Evolutionary conservation across 2,329 filamentous ascomycete genomes (phyloP).

Genomic region (Hymenoscyphus fructigenus): DNA sequence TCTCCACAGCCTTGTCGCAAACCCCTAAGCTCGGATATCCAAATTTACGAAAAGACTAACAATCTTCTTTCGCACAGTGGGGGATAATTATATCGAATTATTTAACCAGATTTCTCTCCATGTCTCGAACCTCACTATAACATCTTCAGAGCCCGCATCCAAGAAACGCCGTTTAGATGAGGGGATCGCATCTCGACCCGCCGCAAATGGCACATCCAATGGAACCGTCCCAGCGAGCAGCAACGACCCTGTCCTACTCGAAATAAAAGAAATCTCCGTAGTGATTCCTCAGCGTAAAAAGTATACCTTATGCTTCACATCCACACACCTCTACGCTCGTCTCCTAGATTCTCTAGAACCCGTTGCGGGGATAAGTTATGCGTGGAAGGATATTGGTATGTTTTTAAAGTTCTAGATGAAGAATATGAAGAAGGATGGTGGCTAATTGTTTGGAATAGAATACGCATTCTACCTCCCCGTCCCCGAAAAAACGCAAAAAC

Average conservation of each 20-base stretch:
- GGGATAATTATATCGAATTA: slow-evolving; percentile 35
- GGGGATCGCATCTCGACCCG: slow-evolving; percentile 25
- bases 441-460: slow-evolving; percentile 42
- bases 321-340: slow-evolving; percentile 57
- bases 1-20: background rate
- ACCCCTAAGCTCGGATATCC: slow-evolving; percentile 12
- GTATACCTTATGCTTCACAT: slow-evolving; percentile 62
- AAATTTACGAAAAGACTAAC: background rate
- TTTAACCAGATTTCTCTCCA: slow-evolving; percentile 38
- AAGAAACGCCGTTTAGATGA: slow-evolving; percentile 37
- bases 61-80: slow-evolving; percentile 21
- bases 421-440: background rate
- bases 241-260: slow-evolving; percentile 54
- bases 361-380: slow-evolving; percentile 54
- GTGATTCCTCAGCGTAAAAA: slow-evolving; percentile 68
- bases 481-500: slow-evolving; percentile 63
- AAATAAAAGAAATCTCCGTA: slow-evolving; percentile 66
- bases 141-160: slow-evolving; percentile 28
- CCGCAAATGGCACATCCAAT: slow-evolving; percentile 16
- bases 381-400: slow-evolving; percentile 62
- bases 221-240: slow-evolving; percentile 31
- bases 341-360: slow-evolving; percentile 51
- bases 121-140: slow-evolving; percentile 24
- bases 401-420: slow-evolving; percentile 4
- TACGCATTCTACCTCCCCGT: slow-evolving; percentile 64